phyloP scores from a whole-genome alignment of 768 basidiomycete species.

The Tubosaeta sp. region DNA sequence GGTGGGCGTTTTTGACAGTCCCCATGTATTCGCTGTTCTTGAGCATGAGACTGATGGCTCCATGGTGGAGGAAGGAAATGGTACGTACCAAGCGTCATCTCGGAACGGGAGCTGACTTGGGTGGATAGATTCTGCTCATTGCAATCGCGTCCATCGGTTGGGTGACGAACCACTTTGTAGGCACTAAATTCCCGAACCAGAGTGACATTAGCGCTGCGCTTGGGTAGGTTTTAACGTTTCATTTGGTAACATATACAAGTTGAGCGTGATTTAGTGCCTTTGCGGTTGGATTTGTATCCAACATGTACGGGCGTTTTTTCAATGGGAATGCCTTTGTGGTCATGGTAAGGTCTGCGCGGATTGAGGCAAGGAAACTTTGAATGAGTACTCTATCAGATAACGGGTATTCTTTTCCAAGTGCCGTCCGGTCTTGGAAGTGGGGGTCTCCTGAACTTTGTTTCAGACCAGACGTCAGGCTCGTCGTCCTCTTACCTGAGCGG shows the following conservation, averaged over 20 bases:
- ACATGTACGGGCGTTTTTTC: conserved; percentile 72
- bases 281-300: conserved; percentile 74
- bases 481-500: conserved; percentile 59
- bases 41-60: conserved; percentile 62
- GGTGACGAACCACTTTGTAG: conserved; percentile 69
- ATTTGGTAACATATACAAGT: background rate
- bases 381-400: conserved; percentile 39
- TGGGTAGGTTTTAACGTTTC: conserved; percentile 38
- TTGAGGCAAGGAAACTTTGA: background rate
- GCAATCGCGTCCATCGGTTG: conserved; percentile 66
- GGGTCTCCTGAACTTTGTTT: conserved; percentile 70
- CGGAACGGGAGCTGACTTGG: background rate
- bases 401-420: conserved; percentile 80
- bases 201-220: conserved; percentile 76
- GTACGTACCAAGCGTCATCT: conserved; percentile 29
- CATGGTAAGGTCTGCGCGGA: conserved; percentile 47
- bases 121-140: conserved; percentile 44
- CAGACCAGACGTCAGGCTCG: conserved; percentile 48
- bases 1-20: conserved; percentile 74
- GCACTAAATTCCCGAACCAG: conserved; percentile 57
- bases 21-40: conserved; percentile 66
- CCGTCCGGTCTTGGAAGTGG: conserved; percentile 79
- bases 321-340: conserved; percentile 75
- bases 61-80: conserved; percentile 53
- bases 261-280: conserved; percentile 49